Conservation (phyloP, 2,329 filamentous ascomycete species). For the Gaeumannomyces sp. region DNA sequence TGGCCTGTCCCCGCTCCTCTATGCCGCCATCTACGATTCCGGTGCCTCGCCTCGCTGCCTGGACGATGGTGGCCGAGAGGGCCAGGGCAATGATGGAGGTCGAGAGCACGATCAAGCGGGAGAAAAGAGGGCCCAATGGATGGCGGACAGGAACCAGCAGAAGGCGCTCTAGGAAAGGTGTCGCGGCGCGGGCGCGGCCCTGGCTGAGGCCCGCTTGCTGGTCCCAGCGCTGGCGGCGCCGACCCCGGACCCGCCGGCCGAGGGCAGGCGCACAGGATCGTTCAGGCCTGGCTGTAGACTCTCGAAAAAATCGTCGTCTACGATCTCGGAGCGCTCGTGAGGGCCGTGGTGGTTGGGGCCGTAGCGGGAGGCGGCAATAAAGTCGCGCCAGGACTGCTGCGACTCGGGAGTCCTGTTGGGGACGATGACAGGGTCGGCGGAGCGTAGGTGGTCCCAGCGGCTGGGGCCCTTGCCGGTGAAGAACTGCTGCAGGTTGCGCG, state of each 20-base stretch:
- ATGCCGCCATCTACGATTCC: conserved; percentile 30
- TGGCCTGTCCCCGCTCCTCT: conserved; percentile 64
- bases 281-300: conserved; percentile 36
- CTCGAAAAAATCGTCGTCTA: conserved; percentile 38
- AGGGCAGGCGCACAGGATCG: conserved; percentile 10
- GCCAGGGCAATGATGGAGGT: conserved; percentile 77
- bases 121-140: conserved; percentile 76
- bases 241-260: conserved; percentile 33
- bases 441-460: conserved; percentile 54
- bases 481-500: conserved; percentile 33
- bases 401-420: conserved; percentile 31
- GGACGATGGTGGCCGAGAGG: conserved; percentile 68
- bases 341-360: conserved; percentile 30
- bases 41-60: conserved; percentile 32
- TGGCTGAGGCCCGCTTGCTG: neutral
- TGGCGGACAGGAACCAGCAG: conserved; percentile 69
- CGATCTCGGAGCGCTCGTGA: conserved; percentile 41
- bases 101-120: conserved; percentile 74
- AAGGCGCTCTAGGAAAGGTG: conserved; percentile 44
- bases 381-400: conserved; percentile 44
- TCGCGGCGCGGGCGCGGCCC: conserved; percentile 8
- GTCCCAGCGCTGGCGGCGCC: conserved; percentile 19
- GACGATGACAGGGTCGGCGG: conserved; percentile 53
- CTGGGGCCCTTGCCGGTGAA: conserved; percentile 40
- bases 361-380: conserved; percentile 47